Evolutionary conservation across 176 grass and related monocot species (phyloP), one percentile per base, ranked within the genome.

Genomic region (Aegilops tauschii): DNA sequence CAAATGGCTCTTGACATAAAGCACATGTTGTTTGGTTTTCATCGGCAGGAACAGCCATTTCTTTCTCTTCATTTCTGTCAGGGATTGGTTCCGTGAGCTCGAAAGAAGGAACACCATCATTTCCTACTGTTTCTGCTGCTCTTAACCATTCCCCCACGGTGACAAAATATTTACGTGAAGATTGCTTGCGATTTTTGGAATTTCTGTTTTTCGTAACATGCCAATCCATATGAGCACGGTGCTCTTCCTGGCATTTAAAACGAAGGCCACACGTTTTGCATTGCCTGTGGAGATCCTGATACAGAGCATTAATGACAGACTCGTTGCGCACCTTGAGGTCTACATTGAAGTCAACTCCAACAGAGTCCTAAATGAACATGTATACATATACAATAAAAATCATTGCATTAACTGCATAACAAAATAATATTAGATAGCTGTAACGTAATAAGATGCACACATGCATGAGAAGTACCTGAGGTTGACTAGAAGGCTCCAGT

Each of bases 161-260:
- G 65, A 97, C 97, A 85, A 90, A 99, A 95, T 95, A 99, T 86
- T 94, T 99, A 62, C 97, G 94, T 37, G 97, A 99, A 35, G 94
- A 93, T 87, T 97, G 92, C 79, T 97, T 99, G 72, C 92, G 92
- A 47, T 90, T 97, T 78, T 84, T 90, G 76, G 97, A 95, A 82
- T 96, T 92, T 85, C 97, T 88, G 37, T 99, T 99, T 86, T 99
- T 99, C 5, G 97, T 99, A 76, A 99, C 97, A 90, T 99, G 97
- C 97, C 97, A 99, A 87, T 99, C 97, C 97, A 99, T 99, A 86
- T 99, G 97, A 79, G 69, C 84, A 86, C 94, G 85, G 75, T 99
- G 97, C 80, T 97, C 97, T 68, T 99, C 94, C 86, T 99, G 97
- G 75, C 84, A 76, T 90, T 94, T 93, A 63, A 99, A 99, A 68